These are phyloP conservation scores for Discostella stelligeroides DNA, from an alignment of 108 stramenopile genomes.

Conservation along the genomic window DNA sequence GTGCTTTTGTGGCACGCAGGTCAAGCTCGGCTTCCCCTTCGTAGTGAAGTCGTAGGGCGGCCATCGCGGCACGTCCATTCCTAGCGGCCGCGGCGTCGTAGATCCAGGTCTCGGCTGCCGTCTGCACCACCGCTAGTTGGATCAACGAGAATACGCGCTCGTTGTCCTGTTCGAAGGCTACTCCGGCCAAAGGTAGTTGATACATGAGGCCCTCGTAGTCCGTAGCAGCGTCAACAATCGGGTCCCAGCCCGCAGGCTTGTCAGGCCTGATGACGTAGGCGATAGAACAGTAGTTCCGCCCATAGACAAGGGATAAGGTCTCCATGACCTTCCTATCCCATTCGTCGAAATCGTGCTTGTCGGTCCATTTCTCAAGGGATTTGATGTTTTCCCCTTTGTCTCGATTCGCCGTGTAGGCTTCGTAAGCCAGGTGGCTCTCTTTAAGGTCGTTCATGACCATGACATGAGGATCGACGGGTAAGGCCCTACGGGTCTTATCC, in stretches of 20 bases:
- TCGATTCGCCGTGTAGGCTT: not conserved
- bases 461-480: too few relatives aligned
- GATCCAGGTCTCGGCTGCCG: slow-evolving; percentile 14
- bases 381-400: not conserved
- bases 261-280: too few relatives aligned
- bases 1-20: too few relatives aligned
- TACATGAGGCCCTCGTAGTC: slow-evolving; percentile 11
- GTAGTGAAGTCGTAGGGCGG: not conserved
- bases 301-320: too few relatives aligned
- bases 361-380: too few relatives aligned
- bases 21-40: too few relatives aligned
- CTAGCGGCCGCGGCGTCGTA: not conserved
- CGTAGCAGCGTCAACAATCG: not conserved
- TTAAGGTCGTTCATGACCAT: not conserved
- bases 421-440: too few relatives aligned
- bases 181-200: slow-evolving; percentile 5
- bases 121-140: too few relatives aligned
- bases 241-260: too few relatives aligned
- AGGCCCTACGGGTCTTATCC: too few relatives aligned
- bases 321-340: slow-evolving; percentile 18
- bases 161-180: too few relatives aligned
- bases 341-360: not conserved
- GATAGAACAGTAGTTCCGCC: not conserved
- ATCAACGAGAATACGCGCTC: too few relatives aligned
- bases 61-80: slow-evolving; percentile 2